Conservation (phyloP, 163 green algal species). For the Scenedesmus sp. region DNA sequence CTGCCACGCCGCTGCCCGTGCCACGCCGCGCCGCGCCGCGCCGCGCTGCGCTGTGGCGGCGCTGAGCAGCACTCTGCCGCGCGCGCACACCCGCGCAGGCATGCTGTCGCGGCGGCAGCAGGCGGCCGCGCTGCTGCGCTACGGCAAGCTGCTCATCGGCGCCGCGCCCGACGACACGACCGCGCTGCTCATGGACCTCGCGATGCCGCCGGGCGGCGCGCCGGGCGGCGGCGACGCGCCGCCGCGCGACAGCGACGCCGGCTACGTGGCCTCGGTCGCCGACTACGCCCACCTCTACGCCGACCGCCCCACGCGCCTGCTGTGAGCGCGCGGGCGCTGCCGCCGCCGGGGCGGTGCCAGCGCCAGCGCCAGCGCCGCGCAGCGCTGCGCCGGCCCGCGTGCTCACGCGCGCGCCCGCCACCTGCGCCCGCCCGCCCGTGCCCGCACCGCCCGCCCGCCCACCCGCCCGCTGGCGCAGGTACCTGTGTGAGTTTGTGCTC, state of each 20-base stretch:
- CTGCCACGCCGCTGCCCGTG: not conserved
- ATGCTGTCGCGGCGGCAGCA: constrained; percentile 56
- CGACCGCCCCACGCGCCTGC: constrained; percentile 75
- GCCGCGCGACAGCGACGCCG: not conserved
- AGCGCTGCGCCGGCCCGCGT: too few relatives aligned
- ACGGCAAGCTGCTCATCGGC: constrained; percentile 85
- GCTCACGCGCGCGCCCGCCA: too few relatives aligned
- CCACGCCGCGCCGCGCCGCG: not conserved
- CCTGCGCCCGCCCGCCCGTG: too few relatives aligned
- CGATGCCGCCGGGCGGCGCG: constrained; percentile 55
- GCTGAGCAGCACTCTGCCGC: not conserved
- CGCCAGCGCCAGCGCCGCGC: too few relatives aligned
- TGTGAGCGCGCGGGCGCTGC: too few relatives aligned
- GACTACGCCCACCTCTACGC: constrained; percentile 90
- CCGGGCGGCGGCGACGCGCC: not conserved
- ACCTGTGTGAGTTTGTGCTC: constrained; percentile 87
- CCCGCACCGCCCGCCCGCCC: too few relatives aligned
- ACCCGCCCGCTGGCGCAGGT: too few relatives aligned
- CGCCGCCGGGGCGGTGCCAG: too few relatives aligned
- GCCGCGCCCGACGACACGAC: constrained; percentile 80
- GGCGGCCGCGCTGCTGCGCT: constrained; percentile 68
- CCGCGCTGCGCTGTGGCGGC: not conserved
- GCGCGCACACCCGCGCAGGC: constrained; percentile 29
- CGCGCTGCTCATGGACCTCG: constrained; percentile 90
- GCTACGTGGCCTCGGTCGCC: constrained; percentile 62